Conservation (phyloP, 73 alveolate species). For the Tetrahymena thermophila region DNA sequence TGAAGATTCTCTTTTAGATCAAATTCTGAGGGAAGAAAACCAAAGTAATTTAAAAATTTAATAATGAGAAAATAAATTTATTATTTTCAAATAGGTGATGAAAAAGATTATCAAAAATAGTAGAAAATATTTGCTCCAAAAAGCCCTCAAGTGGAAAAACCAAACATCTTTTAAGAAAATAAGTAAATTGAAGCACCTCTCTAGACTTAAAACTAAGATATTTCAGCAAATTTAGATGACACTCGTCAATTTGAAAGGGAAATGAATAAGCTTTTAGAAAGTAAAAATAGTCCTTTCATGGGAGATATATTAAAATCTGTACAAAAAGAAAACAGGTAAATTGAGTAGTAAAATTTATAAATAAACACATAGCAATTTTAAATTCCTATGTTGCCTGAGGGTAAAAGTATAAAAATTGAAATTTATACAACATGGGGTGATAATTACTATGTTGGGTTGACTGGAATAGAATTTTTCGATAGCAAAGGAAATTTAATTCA, state of each 20-base stretch:
- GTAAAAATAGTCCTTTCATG: background rate
- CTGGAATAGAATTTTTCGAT: constrained; percentile 73
- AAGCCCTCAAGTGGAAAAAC: background rate
- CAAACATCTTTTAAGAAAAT: background rate
- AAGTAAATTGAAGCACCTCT: background rate
- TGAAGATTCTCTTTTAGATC: background rate
- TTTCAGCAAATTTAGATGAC: background rate
- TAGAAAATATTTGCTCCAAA: constrained; percentile 6
- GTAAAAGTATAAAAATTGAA: constrained; percentile 40
- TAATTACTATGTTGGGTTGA: constrained; percentile 67
- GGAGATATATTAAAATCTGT: constrained; percentile 2
- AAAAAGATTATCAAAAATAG: background rate
- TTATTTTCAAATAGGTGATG: background rate
- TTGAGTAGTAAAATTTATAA: background rate
- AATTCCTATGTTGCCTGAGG: constrained; percentile 66
- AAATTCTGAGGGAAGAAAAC: background rate
- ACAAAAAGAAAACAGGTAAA: background rate
- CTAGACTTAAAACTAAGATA: background rate
- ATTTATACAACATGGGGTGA: constrained; percentile 87
- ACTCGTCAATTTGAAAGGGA: background rate
- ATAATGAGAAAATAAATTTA: background rate
- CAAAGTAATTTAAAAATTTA: background rate
- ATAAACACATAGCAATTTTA: constrained; percentile 22
- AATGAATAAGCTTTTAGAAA: background rate
- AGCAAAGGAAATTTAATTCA: constrained; percentile 51